Evolutionary conservation across 176 grass and related monocot species (phyloP).

Genomic region (Ananas comosus): DNA sequence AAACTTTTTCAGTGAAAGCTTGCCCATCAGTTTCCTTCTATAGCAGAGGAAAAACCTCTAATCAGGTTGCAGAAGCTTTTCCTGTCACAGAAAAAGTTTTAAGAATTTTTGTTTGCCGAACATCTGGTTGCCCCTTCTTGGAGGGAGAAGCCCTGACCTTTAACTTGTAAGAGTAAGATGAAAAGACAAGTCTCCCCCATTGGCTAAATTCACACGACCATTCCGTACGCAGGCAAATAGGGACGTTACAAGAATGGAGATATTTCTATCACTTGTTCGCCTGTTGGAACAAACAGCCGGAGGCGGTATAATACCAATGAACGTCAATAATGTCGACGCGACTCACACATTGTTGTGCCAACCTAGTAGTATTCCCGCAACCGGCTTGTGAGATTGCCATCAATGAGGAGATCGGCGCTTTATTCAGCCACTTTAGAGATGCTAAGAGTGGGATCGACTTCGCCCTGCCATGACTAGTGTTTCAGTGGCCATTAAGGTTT

Average conservation of each 20-base stretch:
- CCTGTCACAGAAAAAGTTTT: too few species aligned
- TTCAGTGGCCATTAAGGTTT: conserved; percentile 25
- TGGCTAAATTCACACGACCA: not conserved
- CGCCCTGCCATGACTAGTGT: conserved; percentile 76
- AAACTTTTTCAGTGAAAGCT: too few species aligned
- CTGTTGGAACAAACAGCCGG: conserved; percentile 41
- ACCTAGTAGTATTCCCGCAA: conserved; percentile 56
- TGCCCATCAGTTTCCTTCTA: too few species aligned
- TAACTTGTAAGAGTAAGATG: not conserved
- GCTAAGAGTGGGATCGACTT: conserved; percentile 60
- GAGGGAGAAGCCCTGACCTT: not conserved
- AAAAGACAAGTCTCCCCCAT: not conserved
- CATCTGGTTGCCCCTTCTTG: too few species aligned
- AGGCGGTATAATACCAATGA: conserved; percentile 22
- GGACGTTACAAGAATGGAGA: conserved; percentile 67
- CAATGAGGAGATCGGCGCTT: conserved; percentile 25
- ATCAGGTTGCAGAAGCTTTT: too few species aligned
- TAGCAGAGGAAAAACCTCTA: too few species aligned
- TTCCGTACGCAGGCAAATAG: conserved; percentile 53
- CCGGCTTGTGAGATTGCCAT: conserved; percentile 32
- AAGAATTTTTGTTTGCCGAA: too few species aligned
- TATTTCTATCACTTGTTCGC: conserved; percentile 61
- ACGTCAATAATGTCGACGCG: conserved; percentile 34
- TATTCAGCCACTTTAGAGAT: conserved; percentile 22
- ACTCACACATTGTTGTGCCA: conserved; percentile 36